Percentiles rank a stretch among this genome's conserved stretches.
phyloP scores from a whole-genome alignment of 805 yeast genomes.

The Wickerhamiella domercqiae region DNA sequence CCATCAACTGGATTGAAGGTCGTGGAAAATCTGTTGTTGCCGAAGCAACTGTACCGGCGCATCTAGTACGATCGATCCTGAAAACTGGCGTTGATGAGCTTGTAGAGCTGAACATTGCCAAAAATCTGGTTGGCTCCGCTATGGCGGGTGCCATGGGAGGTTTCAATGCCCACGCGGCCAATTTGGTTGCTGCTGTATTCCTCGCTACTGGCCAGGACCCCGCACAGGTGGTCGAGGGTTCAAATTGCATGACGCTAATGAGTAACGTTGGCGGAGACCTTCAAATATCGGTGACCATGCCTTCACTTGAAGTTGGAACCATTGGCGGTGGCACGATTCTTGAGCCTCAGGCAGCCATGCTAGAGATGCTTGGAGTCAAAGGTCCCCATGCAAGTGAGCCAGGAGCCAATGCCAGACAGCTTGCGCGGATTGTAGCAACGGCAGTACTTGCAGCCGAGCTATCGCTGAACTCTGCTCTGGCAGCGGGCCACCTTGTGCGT shows the following conservation, averaged over 20 bases:
- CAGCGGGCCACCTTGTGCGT: slow-evolving; percentile 96
- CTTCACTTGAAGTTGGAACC: slow-evolving; percentile 96
- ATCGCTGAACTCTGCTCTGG: slow-evolving; percentile 87
- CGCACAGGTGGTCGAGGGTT: slow-evolving; percentile 97
- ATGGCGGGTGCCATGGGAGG: slow-evolving; percentile 99
- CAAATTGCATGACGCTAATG: slow-evolving; percentile 95
- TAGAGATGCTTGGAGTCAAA: slow-evolving; percentile 81
- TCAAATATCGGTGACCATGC: slow-evolving; percentile 95
- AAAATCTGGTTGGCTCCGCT: slow-evolving; percentile 90
- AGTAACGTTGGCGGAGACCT: slow-evolving; percentile 66
- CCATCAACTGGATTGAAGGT: slow-evolving; percentile 98
- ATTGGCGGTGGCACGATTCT: slow-evolving; percentile 98
- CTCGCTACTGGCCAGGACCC: slow-evolving; percentile 98
- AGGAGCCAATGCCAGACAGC: slow-evolving; percentile 85
- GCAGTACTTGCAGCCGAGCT: slow-evolving; percentile 94
- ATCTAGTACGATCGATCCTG: slow-evolving; percentile 62
- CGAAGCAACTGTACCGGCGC: slow-evolving; percentile 78
- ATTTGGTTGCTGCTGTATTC: slow-evolving; percentile 83
- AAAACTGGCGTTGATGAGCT: slow-evolving; percentile 87
- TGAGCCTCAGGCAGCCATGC: slow-evolving; percentile 94
- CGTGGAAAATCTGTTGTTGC: slow-evolving; percentile 98
- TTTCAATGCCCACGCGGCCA: slow-evolving; percentile 96
- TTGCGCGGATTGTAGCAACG: slow-evolving; percentile 84
- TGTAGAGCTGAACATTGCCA: slow-evolving; percentile 75
- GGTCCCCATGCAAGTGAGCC: slow-evolving; percentile 93